Conservation (phyloP, 78 protist species). For the Dictyostelium discoideum region dicty_2.7 NC_007089.4:5009001-5009500, state of each 20-base stretch:
- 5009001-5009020: constrained; percentile 17
- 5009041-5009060: not conserved
- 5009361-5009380: not conserved
- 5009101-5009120: not conserved
- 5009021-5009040: constrained; percentile 20
- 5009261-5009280: too few relatives aligned
- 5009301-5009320: not conserved
- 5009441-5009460: not conserved
- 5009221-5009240: not conserved
- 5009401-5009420: not conserved
- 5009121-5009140: not conserved
- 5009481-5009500: too few relatives aligned
- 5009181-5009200: not conserved
- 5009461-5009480: too few relatives aligned
- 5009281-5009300: not conserved
- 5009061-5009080: not conserved
- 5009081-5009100: not conserved
- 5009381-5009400: not conserved
- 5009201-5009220: not conserved
- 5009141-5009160: not conserved
- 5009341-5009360: not conserved
- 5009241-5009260: not conserved
- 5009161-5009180: not conserved
- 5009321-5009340: not conserved
- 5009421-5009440: not conserved